phyloP scores from a whole-genome alignment of 306 rosid genomes.

The Canavalia ensiformis region DNA sequence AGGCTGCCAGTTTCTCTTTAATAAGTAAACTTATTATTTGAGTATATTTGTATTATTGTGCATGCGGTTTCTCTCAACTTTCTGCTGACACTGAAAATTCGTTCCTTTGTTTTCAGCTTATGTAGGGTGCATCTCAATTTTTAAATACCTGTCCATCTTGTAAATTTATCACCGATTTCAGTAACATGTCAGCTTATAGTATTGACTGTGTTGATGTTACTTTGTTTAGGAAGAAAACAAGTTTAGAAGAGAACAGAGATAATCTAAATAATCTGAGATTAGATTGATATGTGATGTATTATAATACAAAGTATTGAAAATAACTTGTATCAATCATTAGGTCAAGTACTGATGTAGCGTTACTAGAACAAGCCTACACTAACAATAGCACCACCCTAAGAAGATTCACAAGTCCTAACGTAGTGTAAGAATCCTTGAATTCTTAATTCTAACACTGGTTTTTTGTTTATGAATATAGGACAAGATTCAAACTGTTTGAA shows the following conservation, averaged over 20 bases:
- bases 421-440: not conserved
- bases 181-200: not conserved
- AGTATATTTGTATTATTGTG: not conserved
- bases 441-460: not conserved
- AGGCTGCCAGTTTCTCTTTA: conserved; percentile 14
- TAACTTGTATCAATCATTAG: not conserved
- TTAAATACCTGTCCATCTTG: not conserved
- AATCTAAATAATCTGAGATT: conserved; percentile 3
- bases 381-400: not conserved
- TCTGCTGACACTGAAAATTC: not conserved
- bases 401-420: not conserved
- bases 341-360: not conserved
- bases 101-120: conserved; percentile 5
- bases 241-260: not conserved
- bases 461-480: not conserved
- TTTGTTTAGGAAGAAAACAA: not conserved
- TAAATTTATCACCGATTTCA: conserved; percentile 4
- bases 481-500: not conserved
- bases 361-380: not conserved
- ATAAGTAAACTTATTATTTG: conserved; percentile 3
- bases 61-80: not conserved
- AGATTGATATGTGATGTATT: conserved; percentile 2
- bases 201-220: not conserved
- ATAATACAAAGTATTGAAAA: not conserved
- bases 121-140: not conserved